phyloP scores from a whole-genome alignment of 306 rosid species.

The Corylus americana region DNA sequence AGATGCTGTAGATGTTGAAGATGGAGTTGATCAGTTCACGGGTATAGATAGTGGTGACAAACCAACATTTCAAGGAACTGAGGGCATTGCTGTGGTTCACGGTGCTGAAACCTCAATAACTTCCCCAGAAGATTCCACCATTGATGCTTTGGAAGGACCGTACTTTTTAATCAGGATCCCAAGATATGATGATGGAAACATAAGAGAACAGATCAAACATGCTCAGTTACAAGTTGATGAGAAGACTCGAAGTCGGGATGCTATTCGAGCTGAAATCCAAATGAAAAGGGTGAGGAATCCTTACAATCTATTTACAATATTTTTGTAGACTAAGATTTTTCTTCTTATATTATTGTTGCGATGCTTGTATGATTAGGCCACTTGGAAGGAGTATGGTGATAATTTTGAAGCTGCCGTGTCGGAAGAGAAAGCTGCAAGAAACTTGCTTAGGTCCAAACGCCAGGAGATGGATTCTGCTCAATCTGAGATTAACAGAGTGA shows the following conservation, averaged over 20 bases:
- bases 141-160: slow-evolving; percentile 46
- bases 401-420: slow-evolving; percentile 53
- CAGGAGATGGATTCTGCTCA: slow-evolving; percentile 77
- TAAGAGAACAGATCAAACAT: slow-evolving; percentile 56
- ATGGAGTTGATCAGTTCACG: not conserved
- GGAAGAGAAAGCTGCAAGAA: slow-evolving; percentile 61
- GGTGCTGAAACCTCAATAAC: slow-evolving; percentile 34
- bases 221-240: slow-evolving; percentile 57
- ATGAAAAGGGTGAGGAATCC: slow-evolving; percentile 46
- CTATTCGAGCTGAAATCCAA: slow-evolving; percentile 53
- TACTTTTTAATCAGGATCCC: slow-evolving; percentile 66
- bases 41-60: slow-evolving; percentile 14
- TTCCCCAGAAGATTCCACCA: slow-evolving; percentile 36
- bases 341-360: slow-evolving; percentile 22
- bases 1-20: slow-evolving; percentile 24
- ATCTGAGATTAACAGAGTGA: slow-evolving; percentile 54
- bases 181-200: slow-evolving; percentile 57
- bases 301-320: not conserved
- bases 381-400: slow-evolving; percentile 40
- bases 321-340: slow-evolving; percentile 17
- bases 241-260: slow-evolving; percentile 61
- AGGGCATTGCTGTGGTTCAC: slow-evolving; percentile 25
- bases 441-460: slow-evolving; percentile 59
- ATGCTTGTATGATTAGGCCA: slow-evolving; percentile 51
- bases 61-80: slow-evolving; percentile 16